These are phyloP conservation scores for Aspergillus pseudoglaucus DNA, from an alignment of 2,329 filamentous ascomycete species.

Conservation along the genomic window DNA sequence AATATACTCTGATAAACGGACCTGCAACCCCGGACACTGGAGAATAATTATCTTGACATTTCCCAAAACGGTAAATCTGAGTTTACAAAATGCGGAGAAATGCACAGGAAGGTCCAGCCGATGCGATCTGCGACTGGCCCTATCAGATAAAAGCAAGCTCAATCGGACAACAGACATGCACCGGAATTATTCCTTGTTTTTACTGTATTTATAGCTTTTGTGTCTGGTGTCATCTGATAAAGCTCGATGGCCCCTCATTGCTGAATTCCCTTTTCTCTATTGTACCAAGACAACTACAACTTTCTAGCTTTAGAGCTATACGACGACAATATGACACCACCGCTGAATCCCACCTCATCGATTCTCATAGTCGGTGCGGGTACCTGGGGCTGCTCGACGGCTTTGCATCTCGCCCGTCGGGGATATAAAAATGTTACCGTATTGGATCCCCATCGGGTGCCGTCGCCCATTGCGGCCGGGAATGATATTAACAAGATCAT, in stretches of 20 bases:
- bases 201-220: no score
- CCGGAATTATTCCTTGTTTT: no score
- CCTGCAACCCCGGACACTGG: not conserved
- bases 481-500: constrained; percentile 48
- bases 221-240: no score
- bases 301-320: not conserved
- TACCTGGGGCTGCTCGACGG: constrained; percentile 49
- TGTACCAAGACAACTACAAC: not conserved
- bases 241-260: no score
- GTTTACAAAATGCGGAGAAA: constrained; percentile 7
- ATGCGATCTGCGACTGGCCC: no score
- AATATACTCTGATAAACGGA: not conserved
- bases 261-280: not conserved
- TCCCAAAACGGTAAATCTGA: not conserved
- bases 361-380: constrained; percentile 45
- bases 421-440: constrained; percentile 46
- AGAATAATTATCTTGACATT: not conserved
- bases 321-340: constrained; percentile 1
- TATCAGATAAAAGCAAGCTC: no score
- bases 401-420: constrained; percentile 45
- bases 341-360: constrained; percentile 6
- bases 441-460: constrained; percentile 42
- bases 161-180: no score
- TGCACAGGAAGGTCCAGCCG: constrained; percentile 9
- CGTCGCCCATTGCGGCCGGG: constrained; percentile 44